Evolutionary conservation across 75 land plant genomes (phyloP).

Genomic region (Pinus tabuliformis): DNA sequence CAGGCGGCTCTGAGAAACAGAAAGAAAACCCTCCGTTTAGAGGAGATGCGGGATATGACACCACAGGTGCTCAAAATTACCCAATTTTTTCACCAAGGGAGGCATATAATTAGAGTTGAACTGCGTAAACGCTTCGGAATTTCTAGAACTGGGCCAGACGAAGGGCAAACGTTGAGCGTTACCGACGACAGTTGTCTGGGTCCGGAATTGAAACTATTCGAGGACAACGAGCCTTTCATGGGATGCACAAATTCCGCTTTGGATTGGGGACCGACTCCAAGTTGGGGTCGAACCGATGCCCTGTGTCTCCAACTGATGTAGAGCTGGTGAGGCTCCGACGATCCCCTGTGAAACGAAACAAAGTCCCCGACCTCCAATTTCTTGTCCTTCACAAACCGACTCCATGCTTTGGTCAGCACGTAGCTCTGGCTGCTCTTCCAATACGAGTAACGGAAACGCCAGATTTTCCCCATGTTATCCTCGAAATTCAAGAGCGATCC

Average conservation of each 20-base stretch:
- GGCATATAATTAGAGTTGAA: too few species aligned
- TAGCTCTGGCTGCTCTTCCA: constrained; percentile 56
- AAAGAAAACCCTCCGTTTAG: too few species aligned
- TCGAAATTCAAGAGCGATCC: constrained; percentile 34
- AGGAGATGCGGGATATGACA: neutral
- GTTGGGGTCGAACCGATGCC: neutral
- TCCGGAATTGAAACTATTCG: too few species aligned
- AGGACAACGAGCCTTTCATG: too few species aligned
- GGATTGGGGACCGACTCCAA: too few species aligned
- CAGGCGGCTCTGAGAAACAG: too few species aligned
- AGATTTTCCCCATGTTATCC: constrained; percentile 28
- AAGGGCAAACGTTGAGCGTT: neutral
- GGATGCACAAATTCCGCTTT: too few species aligned
- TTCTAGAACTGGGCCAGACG: neutral
- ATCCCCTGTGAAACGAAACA: constrained; percentile 27
- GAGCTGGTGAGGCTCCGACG: neutral
- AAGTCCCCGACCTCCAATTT: constrained; percentile 43
- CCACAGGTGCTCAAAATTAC: neutral
- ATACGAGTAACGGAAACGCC: constrained; percentile 47
- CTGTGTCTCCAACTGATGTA: neutral
- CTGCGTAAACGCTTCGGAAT: neutral
- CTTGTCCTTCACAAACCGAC: constrained; percentile 50
- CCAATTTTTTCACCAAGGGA: too few species aligned
- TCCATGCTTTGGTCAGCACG: constrained; percentile 51
- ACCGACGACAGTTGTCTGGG: neutral